A percentile compares a stretch with the other conserved stretches of the same genome.
phyloP scores from a whole-genome alignment of 2,329 filamentous ascomycete genomes.

The Penicillium fuscoglaucum region DNA sequence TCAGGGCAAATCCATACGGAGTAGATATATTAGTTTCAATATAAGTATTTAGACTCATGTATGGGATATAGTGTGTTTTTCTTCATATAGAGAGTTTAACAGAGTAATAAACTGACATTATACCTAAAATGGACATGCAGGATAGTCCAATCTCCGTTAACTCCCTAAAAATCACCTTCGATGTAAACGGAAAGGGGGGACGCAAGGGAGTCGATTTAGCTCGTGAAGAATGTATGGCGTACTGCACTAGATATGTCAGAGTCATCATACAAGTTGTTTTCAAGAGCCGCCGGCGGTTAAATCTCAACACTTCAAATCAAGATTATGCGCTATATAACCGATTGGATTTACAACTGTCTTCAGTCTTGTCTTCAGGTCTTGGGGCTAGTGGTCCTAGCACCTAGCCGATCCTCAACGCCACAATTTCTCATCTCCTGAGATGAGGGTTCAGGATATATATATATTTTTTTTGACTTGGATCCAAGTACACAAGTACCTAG shows the following conservation, averaged over 20 bases:
- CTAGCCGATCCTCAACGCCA: constrained; percentile 10
- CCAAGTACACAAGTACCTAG: background rate
- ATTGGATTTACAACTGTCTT: background rate
- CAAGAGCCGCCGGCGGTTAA: constrained; percentile 9
- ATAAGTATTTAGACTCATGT: background rate
- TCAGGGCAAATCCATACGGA: background rate
- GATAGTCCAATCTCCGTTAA: constrained; percentile 8
- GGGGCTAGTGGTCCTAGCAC: constrained; percentile 6
- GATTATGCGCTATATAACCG: background rate
- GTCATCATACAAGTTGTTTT: background rate
- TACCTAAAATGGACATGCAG: background rate
- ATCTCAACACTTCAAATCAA: background rate
- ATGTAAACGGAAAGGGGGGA: background rate
- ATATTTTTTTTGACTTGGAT: background rate
- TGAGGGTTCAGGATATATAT: background rate
- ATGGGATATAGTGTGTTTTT: background rate
- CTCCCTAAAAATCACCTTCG: background rate
- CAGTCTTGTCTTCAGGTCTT: constrained; percentile 2
- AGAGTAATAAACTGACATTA: background rate
- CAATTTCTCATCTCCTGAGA: constrained; percentile 4
- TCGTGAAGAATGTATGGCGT: background rate
- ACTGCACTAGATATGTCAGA: background rate
- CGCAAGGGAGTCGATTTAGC: constrained; percentile 2
- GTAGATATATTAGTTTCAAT: background rate
- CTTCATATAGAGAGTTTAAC: background rate